A percentile compares a stretch with the other conserved stretches of the same genome.
phyloP scores from a whole-genome alignment of 2,329 filamentous ascomycete species.

The Alternaria consortialis region DNA sequence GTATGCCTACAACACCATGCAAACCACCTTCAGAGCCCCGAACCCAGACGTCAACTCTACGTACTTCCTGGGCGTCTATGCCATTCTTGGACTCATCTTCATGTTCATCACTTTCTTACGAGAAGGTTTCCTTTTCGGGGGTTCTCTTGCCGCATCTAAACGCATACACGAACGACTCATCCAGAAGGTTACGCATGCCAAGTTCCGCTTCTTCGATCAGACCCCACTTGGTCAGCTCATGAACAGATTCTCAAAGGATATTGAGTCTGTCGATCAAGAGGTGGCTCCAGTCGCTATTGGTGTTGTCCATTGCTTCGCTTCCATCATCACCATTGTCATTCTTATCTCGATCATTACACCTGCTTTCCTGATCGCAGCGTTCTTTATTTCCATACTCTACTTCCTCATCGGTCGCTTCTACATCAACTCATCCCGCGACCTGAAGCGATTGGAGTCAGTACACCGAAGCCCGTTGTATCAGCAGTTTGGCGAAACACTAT shows the following conservation, averaged over 20 bases:
- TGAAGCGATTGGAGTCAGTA: conserved; percentile 94
- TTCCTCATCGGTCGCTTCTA: conserved; percentile 87
- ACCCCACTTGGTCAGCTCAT: conserved; percentile 96
- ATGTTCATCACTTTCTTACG: conserved; percentile 82
- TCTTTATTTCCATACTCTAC: conserved; percentile 86
- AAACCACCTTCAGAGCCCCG: conserved; percentile 51
- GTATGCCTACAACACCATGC: conserved; percentile 50
- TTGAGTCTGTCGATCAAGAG: conserved; percentile 94
- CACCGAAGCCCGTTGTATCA: conserved; percentile 96
- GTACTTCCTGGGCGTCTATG: conserved; percentile 88
- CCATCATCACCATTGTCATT: conserved; percentile 83
- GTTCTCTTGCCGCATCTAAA: conserved; percentile 87
- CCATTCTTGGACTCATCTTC: conserved; percentile 77
- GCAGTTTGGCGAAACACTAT: conserved; percentile 95
- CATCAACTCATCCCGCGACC: conserved; percentile 87
- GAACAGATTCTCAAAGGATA: conserved; percentile 98
- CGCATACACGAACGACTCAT: conserved; percentile 84
- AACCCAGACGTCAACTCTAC: conserved; percentile 73
- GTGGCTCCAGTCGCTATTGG: conserved; percentile 90
- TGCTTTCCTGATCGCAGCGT: conserved; percentile 83
- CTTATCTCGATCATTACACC: conserved; percentile 91
- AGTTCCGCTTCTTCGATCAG: conserved; percentile 97
- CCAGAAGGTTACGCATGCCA: conserved; percentile 81
- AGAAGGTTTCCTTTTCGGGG: conserved; percentile 90
- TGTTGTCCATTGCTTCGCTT: conserved; percentile 71